Evolutionary conservation across 441 rosid species (phyloP).

Genomic region (Adansonia gregorii): DNA sequence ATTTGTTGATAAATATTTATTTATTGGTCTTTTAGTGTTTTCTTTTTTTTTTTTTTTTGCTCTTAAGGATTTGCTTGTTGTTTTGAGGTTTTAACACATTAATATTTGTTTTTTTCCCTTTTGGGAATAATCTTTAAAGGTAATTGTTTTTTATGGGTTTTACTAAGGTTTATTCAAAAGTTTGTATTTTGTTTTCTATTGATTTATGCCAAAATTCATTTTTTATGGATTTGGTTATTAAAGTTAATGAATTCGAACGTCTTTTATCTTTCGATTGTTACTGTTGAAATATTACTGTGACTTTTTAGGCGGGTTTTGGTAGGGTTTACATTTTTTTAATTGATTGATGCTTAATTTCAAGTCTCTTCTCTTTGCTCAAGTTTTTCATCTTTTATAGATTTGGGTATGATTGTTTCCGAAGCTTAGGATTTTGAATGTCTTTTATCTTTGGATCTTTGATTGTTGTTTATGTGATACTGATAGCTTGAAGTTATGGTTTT

Average conservation of each 20-base stretch:
- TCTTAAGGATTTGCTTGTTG: background rate
- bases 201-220: conserved; percentile 8
- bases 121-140: background rate
- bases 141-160: conserved; percentile 7
- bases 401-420: background rate
- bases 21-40: background rate
- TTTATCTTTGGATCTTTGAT: background rate
- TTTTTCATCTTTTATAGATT: background rate
- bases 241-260: background rate
- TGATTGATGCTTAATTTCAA: background rate
- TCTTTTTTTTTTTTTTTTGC: background rate
- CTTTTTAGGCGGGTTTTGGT: conserved; percentile 8
- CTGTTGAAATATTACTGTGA: background rate
- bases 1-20: background rate
- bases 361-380: background rate
- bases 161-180: conserved; percentile 13
- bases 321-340: background rate
- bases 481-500: background rate
- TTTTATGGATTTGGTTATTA: conserved; percentile 13
- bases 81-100: background rate
- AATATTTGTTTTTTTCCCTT: background rate
- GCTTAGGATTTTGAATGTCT: background rate
- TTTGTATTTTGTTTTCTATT: conserved; percentile 8
- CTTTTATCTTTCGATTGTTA: background rate
- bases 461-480: background rate